phyloP scores from a whole-genome alignment of 257 asterid genomes.

The Salvia miltiorrhiza region DNA sequence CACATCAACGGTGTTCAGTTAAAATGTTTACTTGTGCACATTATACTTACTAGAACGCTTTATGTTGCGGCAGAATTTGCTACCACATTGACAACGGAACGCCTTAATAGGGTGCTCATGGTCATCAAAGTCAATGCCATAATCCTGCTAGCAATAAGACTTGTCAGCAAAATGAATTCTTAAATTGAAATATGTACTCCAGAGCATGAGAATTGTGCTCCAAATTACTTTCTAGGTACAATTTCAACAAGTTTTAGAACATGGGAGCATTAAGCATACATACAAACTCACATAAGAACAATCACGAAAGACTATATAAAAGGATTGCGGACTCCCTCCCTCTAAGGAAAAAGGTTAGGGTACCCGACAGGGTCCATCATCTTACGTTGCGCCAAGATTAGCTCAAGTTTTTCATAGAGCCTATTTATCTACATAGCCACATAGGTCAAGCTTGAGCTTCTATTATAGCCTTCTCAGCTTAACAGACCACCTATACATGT shows the following conservation, averaged over 20 bases:
- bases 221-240: background rate
- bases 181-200: background rate
- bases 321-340: background rate
- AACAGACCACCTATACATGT: background rate
- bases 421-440: background rate
- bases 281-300: background rate
- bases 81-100: constrained; percentile 79
- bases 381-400: background rate
- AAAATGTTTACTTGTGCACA: background rate
- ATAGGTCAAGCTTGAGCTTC: background rate
- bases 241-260: background rate
- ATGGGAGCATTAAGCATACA: background rate
- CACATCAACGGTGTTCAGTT: background rate
- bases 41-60: constrained; percentile 70
- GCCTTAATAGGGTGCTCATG: constrained; percentile 84
- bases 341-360: too few species aligned
- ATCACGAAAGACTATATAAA: background rate
- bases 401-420: background rate
- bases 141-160: constrained; percentile 56
- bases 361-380: background rate
- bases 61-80: constrained; percentile 78
- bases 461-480: background rate
- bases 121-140: constrained; percentile 95
- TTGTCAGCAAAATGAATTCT: constrained; percentile 5
- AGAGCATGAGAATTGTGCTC: background rate